Evolutionary conservation across 2,329 filamentous ascomycete species (phyloP), one percentile per base, ranked within the genome.

Genomic region (Arthrobotrys iridis): DNA sequence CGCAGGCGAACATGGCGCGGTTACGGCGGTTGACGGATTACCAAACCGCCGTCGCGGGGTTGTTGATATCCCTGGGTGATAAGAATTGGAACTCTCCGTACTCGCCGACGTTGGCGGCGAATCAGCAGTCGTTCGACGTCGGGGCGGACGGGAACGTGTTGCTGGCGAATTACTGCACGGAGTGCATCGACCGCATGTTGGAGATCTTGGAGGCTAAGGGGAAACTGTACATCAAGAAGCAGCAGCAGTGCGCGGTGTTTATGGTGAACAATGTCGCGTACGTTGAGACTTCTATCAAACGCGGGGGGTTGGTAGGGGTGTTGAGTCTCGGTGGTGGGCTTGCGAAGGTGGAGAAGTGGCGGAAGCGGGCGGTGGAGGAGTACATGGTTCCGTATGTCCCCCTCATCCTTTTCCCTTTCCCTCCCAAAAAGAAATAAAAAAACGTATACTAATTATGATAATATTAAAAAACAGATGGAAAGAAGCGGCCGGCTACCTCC

Each of bases 31-130:
- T 99, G 88, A 91, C 93, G 0, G 88, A 90, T 63, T 98, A 97
- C 82, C 86, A 96, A 20, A 87, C 89, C 4, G 93, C 95, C 0
- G 87, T 99, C 18, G 92, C 92, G 1, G 94, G 92, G 74, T 92
- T 99, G 78, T 89, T 99, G 85, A 89, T 95, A 26, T 97, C 93
- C 0, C 84, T 99, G 7, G 95, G 95, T 15, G 93, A 98, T 79
- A 93, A 93, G 0, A 94, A 94, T 35, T 99, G 95, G 95, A 88
- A 88, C 76, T 85, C 86, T 2, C 84, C 82, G 18, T 82, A 83
- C 7, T 83, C 85, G 43, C 84, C 86, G 7, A 87, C 87, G 8
- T 86, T 86, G 2, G 88, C 87, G 4, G 85, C 84, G 3, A 88
- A 91, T 43, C 63, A 62, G 40, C 87, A 87, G 26, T 91, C 92